Base-by-base conservation (phyloP, 2,329 filamentous ascomycete genomes). In the Clarireedia sp. region DNA sequence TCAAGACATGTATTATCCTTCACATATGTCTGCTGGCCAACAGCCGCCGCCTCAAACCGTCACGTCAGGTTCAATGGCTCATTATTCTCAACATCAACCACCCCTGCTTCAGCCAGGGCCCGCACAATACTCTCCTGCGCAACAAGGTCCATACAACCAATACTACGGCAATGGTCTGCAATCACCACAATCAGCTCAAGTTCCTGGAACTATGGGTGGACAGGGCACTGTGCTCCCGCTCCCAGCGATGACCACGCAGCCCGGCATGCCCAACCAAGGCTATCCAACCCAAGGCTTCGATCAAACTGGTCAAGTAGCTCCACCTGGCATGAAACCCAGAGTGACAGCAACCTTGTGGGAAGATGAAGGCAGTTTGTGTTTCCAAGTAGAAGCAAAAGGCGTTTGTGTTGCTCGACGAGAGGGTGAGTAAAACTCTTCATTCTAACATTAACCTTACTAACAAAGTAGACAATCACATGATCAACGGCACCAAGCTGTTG, bases 341-440 rank as follows among this genome's bases (percentile, higher is more conserved):
- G 94, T 99, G 26, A 97, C 94, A 4, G 94, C 94, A 8, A 99
- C 94, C 0, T 72, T 99, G 23, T 99, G 94, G 94, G 94, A 97
- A 75, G 94, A 99, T 63, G 94, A 99, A 69, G 94, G 94, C 36
- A 97, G 90, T 68, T 77, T 97, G 29, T 99, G 94, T 74, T 99
- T 97, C 69, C 94, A 97, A 70, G 94, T 97, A 1, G 94, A 97
- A 72, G 92, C 94, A 3, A 87, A 94, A 63, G 92, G 92, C 48
- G 92, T 99, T 52, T 99, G 94, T 70, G 94, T 97, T 56, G 92
- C 92, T 52, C 83, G 94, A 63, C 81, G 94, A 69, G 92, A 97
- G 81, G 90, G 90, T 94, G 73, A 63, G 76, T 67, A 51, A n/a
- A n/a, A n/a, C n/a, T 29, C 26, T 46, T 16, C n/a, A 16, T 5